phyloP scores from a whole-genome alignment of 176 grass and related monocot genomes.

The Bolboschoenus planiculmis region DNA sequence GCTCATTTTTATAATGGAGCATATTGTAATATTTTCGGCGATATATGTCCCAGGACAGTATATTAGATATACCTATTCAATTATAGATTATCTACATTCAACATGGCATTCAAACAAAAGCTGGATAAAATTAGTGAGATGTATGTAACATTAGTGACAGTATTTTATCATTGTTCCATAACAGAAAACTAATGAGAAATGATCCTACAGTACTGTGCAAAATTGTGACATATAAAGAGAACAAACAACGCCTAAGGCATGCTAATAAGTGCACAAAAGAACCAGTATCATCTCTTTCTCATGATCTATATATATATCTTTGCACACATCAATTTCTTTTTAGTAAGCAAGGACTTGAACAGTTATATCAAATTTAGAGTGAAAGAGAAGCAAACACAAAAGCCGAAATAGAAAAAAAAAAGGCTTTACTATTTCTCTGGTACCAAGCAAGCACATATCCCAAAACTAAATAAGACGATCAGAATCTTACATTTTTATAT shows the following conservation, averaged over 20 bases:
- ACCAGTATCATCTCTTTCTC: not conserved
- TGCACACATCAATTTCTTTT: not conserved
- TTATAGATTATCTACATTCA: not conserved
- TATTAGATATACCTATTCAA: not conserved
- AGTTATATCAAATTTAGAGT: slow-evolving; percentile 30
- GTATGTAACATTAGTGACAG: not conserved
- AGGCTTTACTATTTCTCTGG: slow-evolving; percentile 18
- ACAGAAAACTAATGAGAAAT: not conserved
- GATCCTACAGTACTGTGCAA: not conserved
- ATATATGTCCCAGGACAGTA: not conserved
- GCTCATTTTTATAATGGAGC: no score
- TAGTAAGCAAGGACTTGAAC: not conserved
- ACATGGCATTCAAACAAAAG: not conserved
- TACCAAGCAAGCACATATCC: slow-evolving; percentile 91
- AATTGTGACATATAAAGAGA: no score
- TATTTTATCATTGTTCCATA: not conserved
- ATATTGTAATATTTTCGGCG: no score
- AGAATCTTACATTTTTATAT: slow-evolving; percentile 14
- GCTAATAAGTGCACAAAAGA: not conserved
- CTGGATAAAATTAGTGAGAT: not conserved
- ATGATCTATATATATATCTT: not conserved
- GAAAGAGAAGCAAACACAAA: slow-evolving; percentile 44
- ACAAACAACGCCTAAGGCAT: not conserved
- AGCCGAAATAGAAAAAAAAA: not conserved
- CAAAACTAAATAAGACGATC: slow-evolving; percentile 64